Percentiles rank a stretch among this genome's conserved stretches.
Conservation (phyloP, 2,329 filamentous ascomycete genomes). For the Xylariaceae sp. region DNA sequence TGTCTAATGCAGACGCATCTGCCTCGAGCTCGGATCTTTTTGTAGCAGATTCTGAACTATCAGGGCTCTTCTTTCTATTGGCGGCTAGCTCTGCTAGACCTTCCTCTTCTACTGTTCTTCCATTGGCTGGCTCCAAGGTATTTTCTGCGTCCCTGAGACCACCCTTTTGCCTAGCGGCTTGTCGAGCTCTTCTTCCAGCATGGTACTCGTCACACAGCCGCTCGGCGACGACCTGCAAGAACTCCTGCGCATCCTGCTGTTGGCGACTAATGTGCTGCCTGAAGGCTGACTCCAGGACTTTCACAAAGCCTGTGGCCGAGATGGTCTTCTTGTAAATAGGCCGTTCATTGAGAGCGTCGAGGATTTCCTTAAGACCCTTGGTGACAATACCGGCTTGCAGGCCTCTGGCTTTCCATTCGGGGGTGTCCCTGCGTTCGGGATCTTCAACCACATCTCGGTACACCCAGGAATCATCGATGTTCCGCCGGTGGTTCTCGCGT, state of each 20-base stretch:
- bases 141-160: conserved; percentile 13
- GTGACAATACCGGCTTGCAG: conserved; percentile 85
- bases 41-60: conserved; percentile 9
- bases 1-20: conserved; percentile 12
- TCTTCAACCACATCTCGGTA: conserved; percentile 66
- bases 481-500: conserved; percentile 82
- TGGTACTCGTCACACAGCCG: conserved; percentile 92
- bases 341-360: conserved; percentile 90
- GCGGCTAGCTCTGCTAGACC: conserved; percentile 36
- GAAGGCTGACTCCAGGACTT: conserved; percentile 82
- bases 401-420: conserved; percentile 63
- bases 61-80: conserved; percentile 24
- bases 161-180: conserved; percentile 50
- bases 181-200: conserved; percentile 75
- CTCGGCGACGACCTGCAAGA: conserved; percentile 91
- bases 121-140: conserved; percentile 28
- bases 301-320: conserved; percentile 81
- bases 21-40: conserved; percentile 21
- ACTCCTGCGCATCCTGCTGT: conserved; percentile 97
- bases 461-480: conserved; percentile 75
- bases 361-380: conserved; percentile 84
- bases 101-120: conserved; percentile 35
- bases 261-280: conserved; percentile 87
- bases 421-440: conserved; percentile 40
- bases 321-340: conserved; percentile 95